Conservation (phyloP, 1,284 basidiomycete genomes). For the Anthracocystis panici-leucophaei region DNA sequence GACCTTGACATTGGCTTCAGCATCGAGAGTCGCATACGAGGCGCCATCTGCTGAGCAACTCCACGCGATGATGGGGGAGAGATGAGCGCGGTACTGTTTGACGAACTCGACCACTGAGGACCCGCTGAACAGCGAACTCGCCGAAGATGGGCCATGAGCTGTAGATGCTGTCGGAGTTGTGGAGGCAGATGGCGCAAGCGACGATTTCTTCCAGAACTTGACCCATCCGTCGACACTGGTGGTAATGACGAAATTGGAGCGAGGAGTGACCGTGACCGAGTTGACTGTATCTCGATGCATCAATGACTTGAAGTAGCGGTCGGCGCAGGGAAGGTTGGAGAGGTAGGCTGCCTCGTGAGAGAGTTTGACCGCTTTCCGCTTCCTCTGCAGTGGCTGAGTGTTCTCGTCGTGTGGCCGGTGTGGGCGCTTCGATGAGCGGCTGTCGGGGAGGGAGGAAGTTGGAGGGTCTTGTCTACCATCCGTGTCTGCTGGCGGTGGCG, state of each 20-base stretch:
- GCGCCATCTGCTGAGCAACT: conserved; percentile 92
- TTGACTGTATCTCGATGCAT: conserved; percentile 97
- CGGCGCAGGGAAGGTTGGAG: conserved; percentile 88
- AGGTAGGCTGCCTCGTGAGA: conserved; percentile 86
- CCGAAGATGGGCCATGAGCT: conserved; percentile 1
- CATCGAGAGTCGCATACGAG: conserved; percentile 80
- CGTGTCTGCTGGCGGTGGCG: conserved; percentile 15
- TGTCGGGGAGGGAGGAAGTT: not conserved
- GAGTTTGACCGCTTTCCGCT: conserved; percentile 63
- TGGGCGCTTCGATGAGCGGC: conserved; percentile 14
- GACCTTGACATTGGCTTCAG: conserved; percentile 79
- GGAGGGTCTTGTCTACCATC: not conserved
- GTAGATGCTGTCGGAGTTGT: conserved; percentile 78
- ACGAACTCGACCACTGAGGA: conserved; percentile 69
- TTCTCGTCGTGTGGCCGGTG: not conserved
- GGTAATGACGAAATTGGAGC: conserved; percentile 83
- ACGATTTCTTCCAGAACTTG: conserved; percentile 99
- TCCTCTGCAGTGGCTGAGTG: conserved; percentile 28
- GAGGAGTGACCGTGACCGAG: conserved; percentile 75
- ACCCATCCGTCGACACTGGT: conserved; percentile 94
- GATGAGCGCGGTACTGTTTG: conserved; percentile 79
- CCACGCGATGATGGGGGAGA: conserved; percentile 82
- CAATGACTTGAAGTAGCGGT: conserved; percentile 96
- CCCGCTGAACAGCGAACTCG: conserved; percentile 23
- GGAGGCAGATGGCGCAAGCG: conserved; percentile 81